These are phyloP conservation scores for Agaricus sinodeliciosus DNA, from an alignment of 768 basidiomycete genomes.

Conservation along the genomic window DNA sequence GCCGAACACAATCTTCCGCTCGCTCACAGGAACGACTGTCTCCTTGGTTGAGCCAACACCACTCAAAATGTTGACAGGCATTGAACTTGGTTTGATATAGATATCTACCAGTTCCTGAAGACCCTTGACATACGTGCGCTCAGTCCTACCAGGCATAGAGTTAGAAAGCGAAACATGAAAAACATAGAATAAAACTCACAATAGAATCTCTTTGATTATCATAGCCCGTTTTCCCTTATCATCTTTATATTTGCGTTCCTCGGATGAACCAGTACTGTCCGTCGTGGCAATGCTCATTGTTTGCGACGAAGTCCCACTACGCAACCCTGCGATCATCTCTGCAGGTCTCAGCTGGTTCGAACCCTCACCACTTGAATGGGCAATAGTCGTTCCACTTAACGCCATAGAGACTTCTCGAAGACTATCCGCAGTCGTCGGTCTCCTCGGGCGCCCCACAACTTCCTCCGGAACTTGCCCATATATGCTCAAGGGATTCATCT, in stretches of 20 bases:
- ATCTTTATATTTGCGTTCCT: slow-evolving; percentile 88
- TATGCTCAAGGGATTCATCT: slow-evolving; percentile 47
- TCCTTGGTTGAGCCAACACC: slow-evolving; percentile 72
- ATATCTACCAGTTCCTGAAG: slow-evolving; percentile 91
- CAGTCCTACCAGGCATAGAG: slow-evolving; percentile 53
- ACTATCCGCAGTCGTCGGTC: slow-evolving; percentile 57
- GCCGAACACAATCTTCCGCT: slow-evolving; percentile 88
- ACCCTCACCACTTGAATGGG: slow-evolving; percentile 30
- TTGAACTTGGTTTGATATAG: slow-evolving; percentile 82
- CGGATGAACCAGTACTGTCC: slow-evolving; percentile 65
- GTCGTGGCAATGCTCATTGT: slow-evolving; percentile 72
- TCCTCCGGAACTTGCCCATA: slow-evolving; percentile 51
- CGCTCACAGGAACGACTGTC: slow-evolving; percentile 75
- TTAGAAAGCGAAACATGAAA: slow-evolving; percentile 1
- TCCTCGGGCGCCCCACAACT: slow-evolving; percentile 42
- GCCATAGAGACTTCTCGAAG: slow-evolving; percentile 53
- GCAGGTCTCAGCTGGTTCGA: slow-evolving; percentile 55
- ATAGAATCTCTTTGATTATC: slow-evolving; percentile 86
- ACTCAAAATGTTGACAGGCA: slow-evolving; percentile 62
- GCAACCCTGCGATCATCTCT: slow-evolving; percentile 55
- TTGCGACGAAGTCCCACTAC: slow-evolving; percentile 54
- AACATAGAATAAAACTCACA: slow-evolving; percentile 43
- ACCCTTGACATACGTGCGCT: slow-evolving; percentile 92
- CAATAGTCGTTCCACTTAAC: slow-evolving; percentile 37
- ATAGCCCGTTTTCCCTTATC: slow-evolving; percentile 80